Evolutionary conservation across 768 basidiomycete genomes (phyloP).

Genomic region (Multifurca ochricompacta): DNA sequence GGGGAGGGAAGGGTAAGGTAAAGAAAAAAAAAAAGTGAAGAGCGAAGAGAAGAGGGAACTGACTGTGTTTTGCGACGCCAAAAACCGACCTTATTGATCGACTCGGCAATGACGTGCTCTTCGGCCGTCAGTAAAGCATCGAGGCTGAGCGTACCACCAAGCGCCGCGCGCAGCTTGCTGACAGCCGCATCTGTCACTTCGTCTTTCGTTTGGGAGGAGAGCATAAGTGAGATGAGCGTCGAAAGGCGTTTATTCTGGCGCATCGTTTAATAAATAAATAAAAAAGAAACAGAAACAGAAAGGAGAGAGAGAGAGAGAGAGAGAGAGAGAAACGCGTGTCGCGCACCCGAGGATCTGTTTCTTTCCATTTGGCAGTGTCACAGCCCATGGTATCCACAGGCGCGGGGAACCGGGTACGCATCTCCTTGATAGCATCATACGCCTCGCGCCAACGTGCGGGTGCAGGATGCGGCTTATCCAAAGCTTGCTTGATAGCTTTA

Average conservation of each 20-base stretch:
- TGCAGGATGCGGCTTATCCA: slow-evolving; percentile 56
- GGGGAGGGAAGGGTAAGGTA: slow-evolving; percentile 12
- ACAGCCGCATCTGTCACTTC: slow-evolving; percentile 80
- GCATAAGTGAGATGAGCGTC: slow-evolving; percentile 87
- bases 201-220: slow-evolving; percentile 94
- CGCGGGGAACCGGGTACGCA: slow-evolving; percentile 64
- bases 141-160: slow-evolving; percentile 77
- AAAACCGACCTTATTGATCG: slow-evolving; percentile 88
- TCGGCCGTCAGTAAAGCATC: slow-evolving; percentile 61
- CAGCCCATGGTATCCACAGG: slow-evolving; percentile 95
- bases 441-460: slow-evolving; percentile 61
- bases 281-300: background rate
- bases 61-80: slow-evolving; percentile 84
- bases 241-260: slow-evolving; percentile 70
- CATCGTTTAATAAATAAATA: no score
- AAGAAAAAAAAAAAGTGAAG: background rate
- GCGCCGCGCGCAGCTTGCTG: slow-evolving; percentile 53
- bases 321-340: background rate
- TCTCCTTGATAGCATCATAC: slow-evolving; percentile 65
- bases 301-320: background rate
- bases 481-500: slow-evolving; percentile 46
- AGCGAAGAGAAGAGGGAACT: slow-evolving; percentile 23
- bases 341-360: slow-evolving; percentile 57
- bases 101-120: slow-evolving; percentile 53
- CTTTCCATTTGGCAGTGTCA: slow-evolving; percentile 56